Base-by-base conservation (phyloP, 2,329 filamentous ascomycete species). In the Fusarium heterosporum region DNA sequence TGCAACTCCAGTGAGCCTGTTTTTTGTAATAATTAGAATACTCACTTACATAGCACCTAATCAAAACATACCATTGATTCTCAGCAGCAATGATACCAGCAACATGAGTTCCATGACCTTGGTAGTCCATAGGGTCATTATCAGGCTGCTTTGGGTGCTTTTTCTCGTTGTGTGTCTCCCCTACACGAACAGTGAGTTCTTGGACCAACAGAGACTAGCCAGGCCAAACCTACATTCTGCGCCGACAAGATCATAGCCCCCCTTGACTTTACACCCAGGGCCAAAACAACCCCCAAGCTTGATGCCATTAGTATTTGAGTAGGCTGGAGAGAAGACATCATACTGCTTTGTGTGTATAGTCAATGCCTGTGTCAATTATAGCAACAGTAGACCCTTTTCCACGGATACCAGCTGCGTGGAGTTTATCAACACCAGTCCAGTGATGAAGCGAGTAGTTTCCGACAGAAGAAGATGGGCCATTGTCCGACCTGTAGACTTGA, bases 31-130 rank as follows among this genome's bases (percentile, higher is more conserved):
- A 12, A 59, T 49, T 14, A 38, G 43, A 29, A n/a, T 42, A 29
- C 12, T n/a, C 16, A 8, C 32, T 9, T 29, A n/a, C 25, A 14
- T 26, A 4, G 8, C 29, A 16, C 32, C 11, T 39, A 16, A 12
- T 29, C 12, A 8, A 45, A 19, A 28, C 70, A 52, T 61, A 71
- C 76, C 74, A 76, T 59, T 78, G 75, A 67, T 74, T 74, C 36
- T 84, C 76, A 16, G 81, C 83, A 26, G 78, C 83, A 63, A 85
- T 79, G 25, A 83, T 83, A 19, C 84, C 83, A 17, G 83, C 79
- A 34, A 83, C 81, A 53, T 80, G 78, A 6, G 78, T 80, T 2
- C 78, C 78, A 36, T 80, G 78, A 1, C 76, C 76, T 39, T 74
- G 69, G 13, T 71, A 70, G 50, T 79, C 77, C 70, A 77, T 74